A percentile compares a stretch with the other conserved stretches of the same genome.
Evolutionary conservation across 805 yeast genomes (phyloP).

Genomic region (Hermanozyma aechmeae): DNA sequence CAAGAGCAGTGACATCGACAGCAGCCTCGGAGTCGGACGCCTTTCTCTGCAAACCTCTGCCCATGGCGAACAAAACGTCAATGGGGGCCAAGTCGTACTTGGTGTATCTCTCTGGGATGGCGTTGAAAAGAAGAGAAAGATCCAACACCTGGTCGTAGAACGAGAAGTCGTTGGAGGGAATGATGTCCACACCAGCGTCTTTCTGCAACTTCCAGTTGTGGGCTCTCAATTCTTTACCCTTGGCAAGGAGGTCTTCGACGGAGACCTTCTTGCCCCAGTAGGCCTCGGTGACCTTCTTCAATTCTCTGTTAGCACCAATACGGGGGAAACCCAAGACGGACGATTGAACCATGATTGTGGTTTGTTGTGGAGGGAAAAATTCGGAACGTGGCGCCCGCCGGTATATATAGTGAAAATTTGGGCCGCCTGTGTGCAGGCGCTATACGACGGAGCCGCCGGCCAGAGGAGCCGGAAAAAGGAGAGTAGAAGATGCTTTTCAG

Average conservation of each 20-base stretch:
- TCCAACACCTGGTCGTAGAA: constrained; percentile 97
- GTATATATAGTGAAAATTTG: background rate
- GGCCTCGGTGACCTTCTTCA: constrained; percentile 97
- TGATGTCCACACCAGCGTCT: constrained; percentile 94
- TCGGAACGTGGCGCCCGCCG: background rate
- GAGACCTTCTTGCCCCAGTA: constrained; percentile 95
- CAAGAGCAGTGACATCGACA: constrained; percentile 96
- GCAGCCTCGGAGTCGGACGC: constrained; percentile 81
- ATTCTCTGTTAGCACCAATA: constrained; percentile 98
- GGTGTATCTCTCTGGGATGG: constrained; percentile 93
- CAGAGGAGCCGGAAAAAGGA: background rate
- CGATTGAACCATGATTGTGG: constrained; percentile 73
- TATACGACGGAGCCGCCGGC: background rate
- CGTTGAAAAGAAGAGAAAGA: constrained; percentile 86
- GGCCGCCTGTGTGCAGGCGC: constrained; percentile 2
- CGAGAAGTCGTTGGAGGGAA: constrained; percentile 96
- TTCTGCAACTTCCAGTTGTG: constrained; percentile 97
- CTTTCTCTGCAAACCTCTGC: constrained; percentile 98
- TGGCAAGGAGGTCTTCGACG: constrained; percentile 79
- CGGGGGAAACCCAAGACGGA: constrained; percentile 99
- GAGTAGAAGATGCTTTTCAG: too few species aligned
- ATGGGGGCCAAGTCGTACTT: constrained; percentile 81
- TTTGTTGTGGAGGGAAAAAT: background rate
- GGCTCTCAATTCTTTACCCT: constrained; percentile 92
- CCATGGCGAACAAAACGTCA: constrained; percentile 97